Conservation (phyloP, 805 yeast genomes). For the Ogataea chonburiensis region DNA sequence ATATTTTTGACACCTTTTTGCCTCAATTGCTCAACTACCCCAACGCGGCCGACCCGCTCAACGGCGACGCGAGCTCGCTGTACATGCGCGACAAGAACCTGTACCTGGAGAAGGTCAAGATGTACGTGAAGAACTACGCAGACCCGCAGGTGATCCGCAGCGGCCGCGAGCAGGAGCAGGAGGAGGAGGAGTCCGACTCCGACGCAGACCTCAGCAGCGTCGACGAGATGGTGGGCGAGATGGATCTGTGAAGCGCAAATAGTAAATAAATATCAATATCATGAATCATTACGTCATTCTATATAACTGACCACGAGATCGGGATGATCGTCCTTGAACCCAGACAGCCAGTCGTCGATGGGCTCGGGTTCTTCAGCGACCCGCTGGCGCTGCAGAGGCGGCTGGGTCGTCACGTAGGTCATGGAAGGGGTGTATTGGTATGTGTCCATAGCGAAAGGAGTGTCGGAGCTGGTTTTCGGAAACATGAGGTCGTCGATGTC, state of each 20-base stretch:
- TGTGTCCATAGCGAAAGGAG: slow-evolving; percentile 7
- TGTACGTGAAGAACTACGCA: slow-evolving; percentile 73
- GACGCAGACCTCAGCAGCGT: slow-evolving; percentile 32
- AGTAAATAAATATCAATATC: slow-evolving; percentile 1
- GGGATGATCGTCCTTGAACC: slow-evolving; percentile 13
- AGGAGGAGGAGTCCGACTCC: slow-evolving; percentile 24
- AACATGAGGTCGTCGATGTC: slow-evolving; percentile 15
- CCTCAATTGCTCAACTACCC: slow-evolving; percentile 93
- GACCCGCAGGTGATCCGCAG: slow-evolving; percentile 34
- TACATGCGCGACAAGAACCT: slow-evolving; percentile 64
- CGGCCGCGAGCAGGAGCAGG: slow-evolving; percentile 26
- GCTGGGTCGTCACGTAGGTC: slow-evolving; percentile 20
- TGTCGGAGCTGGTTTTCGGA: slow-evolving; percentile 2
- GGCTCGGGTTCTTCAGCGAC: slow-evolving; percentile 8
- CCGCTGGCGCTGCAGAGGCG: slow-evolving; percentile 18
- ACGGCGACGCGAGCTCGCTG: slow-evolving; percentile 83
- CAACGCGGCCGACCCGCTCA: slow-evolving; percentile 90
- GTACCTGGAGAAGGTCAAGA: slow-evolving; percentile 68
- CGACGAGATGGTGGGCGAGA: slow-evolving; percentile 35
- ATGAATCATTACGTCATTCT: slow-evolving; percentile 3
- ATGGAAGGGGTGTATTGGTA: slow-evolving; percentile 20
- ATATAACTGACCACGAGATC: slow-evolving; percentile 8
- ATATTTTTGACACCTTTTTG: slow-evolving; percentile 87
- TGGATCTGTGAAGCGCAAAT: slow-evolving; percentile 28
- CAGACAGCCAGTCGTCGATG: slow-evolving; percentile 15